phyloP scores from a whole-genome alignment of 306 rosid genomes.

The Quercus aquifolioides region DNA sequence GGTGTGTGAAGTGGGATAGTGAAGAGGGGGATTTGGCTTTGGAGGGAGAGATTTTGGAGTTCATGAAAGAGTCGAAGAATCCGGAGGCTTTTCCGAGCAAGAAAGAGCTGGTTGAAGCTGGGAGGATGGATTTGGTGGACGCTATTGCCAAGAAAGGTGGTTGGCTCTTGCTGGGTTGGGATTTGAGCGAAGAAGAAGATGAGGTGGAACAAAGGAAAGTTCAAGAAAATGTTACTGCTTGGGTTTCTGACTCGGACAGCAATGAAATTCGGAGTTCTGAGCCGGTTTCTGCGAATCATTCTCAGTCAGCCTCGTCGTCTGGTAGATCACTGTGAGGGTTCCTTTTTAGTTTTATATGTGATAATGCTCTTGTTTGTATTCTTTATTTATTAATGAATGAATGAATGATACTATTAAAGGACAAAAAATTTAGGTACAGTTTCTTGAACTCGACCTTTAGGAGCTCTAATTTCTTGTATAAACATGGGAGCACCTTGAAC shows the following conservation, averaged over 20 bases:
- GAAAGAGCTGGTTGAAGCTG: constrained; percentile 66
- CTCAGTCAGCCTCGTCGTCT: constrained; percentile 31
- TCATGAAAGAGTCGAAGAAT: constrained; percentile 65
- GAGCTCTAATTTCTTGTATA: no score
- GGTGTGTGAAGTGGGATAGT: constrained; percentile 44
- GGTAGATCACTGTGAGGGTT: constrained; percentile 65
- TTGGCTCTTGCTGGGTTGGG: constrained; percentile 91
- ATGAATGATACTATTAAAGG: no score
- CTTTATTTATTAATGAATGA: background rate
- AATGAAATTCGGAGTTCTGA: constrained; percentile 24
- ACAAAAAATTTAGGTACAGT: no score
- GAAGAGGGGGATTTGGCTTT: constrained; percentile 55
- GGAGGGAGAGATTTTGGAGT: constrained; percentile 78
- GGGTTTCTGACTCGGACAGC: background rate
- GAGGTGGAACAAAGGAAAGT: background rate
- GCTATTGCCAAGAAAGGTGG: constrained; percentile 71
- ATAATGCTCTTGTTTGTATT: constrained; percentile 1
- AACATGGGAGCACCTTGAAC: no score
- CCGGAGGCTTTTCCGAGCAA: constrained; percentile 67
- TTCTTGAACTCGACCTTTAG: no score
- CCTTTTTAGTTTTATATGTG: background rate
- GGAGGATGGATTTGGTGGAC: constrained; percentile 75
- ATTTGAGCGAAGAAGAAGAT: constrained; percentile 38
- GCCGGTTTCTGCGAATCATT: constrained; percentile 21
- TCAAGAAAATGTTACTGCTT: background rate